These are phyloP conservation scores for Arthromyces matolae DNA, from an alignment of 768 basidiomycete species.

Conservation along the genomic window DNA sequence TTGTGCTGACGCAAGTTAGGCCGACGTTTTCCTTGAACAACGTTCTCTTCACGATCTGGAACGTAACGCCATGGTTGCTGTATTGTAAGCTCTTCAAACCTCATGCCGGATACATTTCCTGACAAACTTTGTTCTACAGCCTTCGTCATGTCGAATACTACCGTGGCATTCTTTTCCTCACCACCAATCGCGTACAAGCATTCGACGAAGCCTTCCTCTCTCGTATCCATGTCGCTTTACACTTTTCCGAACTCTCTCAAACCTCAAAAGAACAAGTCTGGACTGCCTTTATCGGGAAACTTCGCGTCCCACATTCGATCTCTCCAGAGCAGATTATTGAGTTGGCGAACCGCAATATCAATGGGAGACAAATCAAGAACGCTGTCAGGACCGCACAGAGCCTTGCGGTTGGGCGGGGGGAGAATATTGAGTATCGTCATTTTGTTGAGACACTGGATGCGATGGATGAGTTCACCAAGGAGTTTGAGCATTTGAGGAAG, in stretches of 20 bases:
- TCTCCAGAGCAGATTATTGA: conserved; percentile 39
- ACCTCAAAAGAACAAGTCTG: conserved; percentile 58
- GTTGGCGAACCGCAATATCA: conserved; percentile 50
- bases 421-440: conserved; percentile 46
- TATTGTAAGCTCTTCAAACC: conserved; percentile 39
- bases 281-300: conserved; percentile 55
- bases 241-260: conserved; percentile 54
- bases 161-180: conserved; percentile 54
- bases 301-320: conserved; percentile 33
- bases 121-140: conserved; percentile 30
- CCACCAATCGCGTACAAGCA: conserved; percentile 53
- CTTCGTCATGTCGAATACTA: conserved; percentile 57
- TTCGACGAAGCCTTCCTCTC: conserved; percentile 71
- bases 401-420: conserved; percentile 46
- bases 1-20: conserved; percentile 26
- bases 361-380: conserved; percentile 70
- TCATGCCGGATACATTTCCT: conserved; percentile 8
- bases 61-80: conserved; percentile 71
- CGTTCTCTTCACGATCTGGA: conserved; percentile 60
- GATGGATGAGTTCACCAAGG: conserved; percentile 55
- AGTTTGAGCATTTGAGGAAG: conserved; percentile 32
- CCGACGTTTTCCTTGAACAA: conserved; percentile 72
- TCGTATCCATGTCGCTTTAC: conserved; percentile 62
- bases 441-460: conserved; percentile 56
- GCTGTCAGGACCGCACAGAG: conserved; percentile 62